Percentiles rank a stretch among this genome's conserved stretches.
Evolutionary conservation across 257 asterid species (phyloP).

Genomic region (Ehretia macrophylla): DNA sequence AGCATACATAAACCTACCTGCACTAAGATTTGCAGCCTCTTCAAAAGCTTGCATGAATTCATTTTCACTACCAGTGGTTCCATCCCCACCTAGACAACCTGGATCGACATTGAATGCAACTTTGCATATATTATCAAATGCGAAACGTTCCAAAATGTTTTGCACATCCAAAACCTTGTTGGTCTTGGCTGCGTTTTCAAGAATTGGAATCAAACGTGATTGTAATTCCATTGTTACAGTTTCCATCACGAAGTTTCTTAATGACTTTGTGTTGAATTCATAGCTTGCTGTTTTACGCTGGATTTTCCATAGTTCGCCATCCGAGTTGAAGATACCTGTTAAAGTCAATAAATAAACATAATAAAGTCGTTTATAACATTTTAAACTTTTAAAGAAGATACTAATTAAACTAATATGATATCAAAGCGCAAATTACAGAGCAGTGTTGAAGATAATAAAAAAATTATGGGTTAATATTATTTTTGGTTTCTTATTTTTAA

Average conservation of each 20-base stretch:
- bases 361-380: too few relatives aligned
- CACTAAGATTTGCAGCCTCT: slow-evolving; percentile 64
- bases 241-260: slow-evolving; percentile 66
- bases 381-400: too few relatives aligned
- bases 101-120: slow-evolving; percentile 79
- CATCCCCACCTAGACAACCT: slow-evolving; percentile 66
- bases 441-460: too few relatives aligned
- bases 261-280: slow-evolving; percentile 83
- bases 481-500: too few relatives aligned
- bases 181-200: slow-evolving; percentile 28
- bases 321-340: slow-evolving; percentile 73
- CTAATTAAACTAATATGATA: too few relatives aligned
- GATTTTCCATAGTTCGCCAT: slow-evolving; percentile 58
- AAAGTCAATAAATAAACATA: too few relatives aligned
- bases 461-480: too few relatives aligned
- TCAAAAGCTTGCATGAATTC: slow-evolving; percentile 87
- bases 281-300: slow-evolving; percentile 87
- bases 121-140: slow-evolving; percentile 77
- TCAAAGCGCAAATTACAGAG: too few relatives aligned
- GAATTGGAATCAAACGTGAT: slow-evolving; percentile 49
- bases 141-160: slow-evolving; percentile 68
- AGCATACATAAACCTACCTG: slow-evolving; percentile 74
- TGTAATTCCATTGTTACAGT: slow-evolving; percentile 48
- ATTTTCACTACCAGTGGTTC: slow-evolving; percentile 38
- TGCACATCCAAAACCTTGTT: slow-evolving; percentile 50